phyloP scores from a whole-genome alignment of 2,329 filamentous ascomycete species.

The Aspergillus thermomutatus region DNA sequence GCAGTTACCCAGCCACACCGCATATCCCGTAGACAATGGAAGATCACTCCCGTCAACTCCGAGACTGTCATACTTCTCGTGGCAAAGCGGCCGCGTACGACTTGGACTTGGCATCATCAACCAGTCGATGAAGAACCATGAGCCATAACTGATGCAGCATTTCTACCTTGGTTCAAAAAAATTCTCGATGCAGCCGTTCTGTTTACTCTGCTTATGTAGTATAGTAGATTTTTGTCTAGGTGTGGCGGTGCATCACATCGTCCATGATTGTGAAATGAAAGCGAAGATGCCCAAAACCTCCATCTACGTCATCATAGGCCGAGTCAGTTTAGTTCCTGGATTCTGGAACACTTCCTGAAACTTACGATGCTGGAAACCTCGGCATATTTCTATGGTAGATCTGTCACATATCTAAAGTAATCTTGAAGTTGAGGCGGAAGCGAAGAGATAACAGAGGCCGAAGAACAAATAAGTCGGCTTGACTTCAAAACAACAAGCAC shows the following conservation, averaged over 20 bases:
- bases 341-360: background rate
- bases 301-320: background rate
- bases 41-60: background rate
- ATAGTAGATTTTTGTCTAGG: no score
- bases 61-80: background rate
- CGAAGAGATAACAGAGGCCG: no score
- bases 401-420: no score
- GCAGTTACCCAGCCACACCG: background rate
- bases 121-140: background rate
- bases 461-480: no score
- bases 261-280: background rate
- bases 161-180: background rate
- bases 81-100: slow-evolving; percentile 8
- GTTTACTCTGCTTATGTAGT: background rate
- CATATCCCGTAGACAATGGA: no score
- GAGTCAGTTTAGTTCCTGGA: background rate
- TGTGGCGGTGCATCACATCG: background rate
- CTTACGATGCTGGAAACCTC: no score
- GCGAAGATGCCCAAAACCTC: background rate
- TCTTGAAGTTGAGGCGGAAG: no score
- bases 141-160: background rate
- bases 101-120: slow-evolving; percentile 1
- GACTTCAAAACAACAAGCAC: no score
- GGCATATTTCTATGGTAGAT: background rate
- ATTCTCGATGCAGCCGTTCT: no score